Evolutionary conservation across 2,329 filamentous ascomycete genomes (phyloP).

Genomic region (Monilinia vaccinii-corymbosi): DNA sequence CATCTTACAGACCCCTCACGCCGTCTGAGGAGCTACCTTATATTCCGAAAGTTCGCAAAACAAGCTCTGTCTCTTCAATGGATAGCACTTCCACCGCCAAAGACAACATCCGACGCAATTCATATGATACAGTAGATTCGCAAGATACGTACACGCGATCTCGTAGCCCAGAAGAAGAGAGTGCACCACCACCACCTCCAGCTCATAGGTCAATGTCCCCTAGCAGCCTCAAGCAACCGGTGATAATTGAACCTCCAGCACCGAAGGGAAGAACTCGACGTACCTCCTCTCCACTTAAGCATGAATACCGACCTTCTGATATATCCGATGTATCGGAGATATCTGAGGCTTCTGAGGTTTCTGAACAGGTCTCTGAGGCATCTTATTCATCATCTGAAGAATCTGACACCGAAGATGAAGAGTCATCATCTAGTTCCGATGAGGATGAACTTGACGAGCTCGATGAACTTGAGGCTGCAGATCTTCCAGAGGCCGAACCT

Average conservation of each 20-base stretch:
- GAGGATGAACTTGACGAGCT: conserved; percentile 7
- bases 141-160: background rate
- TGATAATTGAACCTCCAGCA: conserved; percentile 21
- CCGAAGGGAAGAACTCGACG: conserved; percentile 47
- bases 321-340: conserved; percentile 34
- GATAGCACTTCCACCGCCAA: conserved; percentile 4
- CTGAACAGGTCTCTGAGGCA: conserved; percentile 55
- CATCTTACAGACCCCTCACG: conserved; percentile 3
- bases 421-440: conserved; percentile 8
- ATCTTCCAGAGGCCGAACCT: conserved; percentile 5
- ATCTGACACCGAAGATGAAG: conserved; percentile 10
- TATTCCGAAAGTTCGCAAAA: conserved; percentile 9
- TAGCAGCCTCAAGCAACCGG: conserved; percentile 31
- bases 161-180: conserved; percentile 15
- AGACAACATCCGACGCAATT: background rate
- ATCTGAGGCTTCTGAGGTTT: conserved; percentile 37
- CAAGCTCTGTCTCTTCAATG: conserved; percentile 1
- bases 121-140: background rate
- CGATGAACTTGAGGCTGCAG: conserved; percentile 8
- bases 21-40: conserved; percentile 6
- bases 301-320: conserved; percentile 87
- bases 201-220: conserved; percentile 34
- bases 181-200: conserved; percentile 26
- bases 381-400: conserved; percentile 57
- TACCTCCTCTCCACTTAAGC: conserved; percentile 87